Conservation (phyloP, 345 rosid genomes). For the Brassica incana region DNA sequence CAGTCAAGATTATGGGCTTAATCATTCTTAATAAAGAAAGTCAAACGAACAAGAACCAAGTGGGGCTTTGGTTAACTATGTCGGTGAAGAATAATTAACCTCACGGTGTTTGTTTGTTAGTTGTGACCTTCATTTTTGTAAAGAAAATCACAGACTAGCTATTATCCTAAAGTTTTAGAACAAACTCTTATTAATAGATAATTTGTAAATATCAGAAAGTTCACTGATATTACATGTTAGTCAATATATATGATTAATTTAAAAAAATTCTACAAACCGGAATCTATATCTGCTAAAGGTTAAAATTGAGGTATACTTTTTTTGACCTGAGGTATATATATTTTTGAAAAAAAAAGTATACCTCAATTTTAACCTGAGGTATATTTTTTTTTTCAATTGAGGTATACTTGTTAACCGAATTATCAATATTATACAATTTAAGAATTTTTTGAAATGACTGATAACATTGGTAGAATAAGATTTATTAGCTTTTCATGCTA, state of each 20-base stretch:
- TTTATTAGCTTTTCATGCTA: neutral
- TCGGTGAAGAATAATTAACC: neutral
- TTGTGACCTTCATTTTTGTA: neutral
- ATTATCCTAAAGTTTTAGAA: neutral
- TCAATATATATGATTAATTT: neutral
- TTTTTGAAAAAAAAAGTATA: too few species aligned
- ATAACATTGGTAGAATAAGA: neutral
- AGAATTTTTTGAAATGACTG: neutral
- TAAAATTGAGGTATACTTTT: neutral
- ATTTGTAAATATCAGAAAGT: too few species aligned
- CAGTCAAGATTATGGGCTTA: constrained; percentile 30
- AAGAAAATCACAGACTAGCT: neutral
- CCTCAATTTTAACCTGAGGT: too few species aligned
- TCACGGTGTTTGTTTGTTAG: constrained; percentile 7
- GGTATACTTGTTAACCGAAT: neutral
- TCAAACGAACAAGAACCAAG: constrained; percentile 10
- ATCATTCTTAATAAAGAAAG: constrained; percentile 27
- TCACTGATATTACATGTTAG: neutral
- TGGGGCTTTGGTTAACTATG: constrained; percentile 28
- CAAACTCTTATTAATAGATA: neutral
- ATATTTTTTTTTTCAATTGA: neutral
- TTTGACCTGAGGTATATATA: too few species aligned
- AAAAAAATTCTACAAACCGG: neutral
- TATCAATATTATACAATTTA: neutral
- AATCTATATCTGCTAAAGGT: neutral